Base-by-base conservation (phyloP, 495 filamentous ascomycete genomes). In the Podospora australis region DNA sequence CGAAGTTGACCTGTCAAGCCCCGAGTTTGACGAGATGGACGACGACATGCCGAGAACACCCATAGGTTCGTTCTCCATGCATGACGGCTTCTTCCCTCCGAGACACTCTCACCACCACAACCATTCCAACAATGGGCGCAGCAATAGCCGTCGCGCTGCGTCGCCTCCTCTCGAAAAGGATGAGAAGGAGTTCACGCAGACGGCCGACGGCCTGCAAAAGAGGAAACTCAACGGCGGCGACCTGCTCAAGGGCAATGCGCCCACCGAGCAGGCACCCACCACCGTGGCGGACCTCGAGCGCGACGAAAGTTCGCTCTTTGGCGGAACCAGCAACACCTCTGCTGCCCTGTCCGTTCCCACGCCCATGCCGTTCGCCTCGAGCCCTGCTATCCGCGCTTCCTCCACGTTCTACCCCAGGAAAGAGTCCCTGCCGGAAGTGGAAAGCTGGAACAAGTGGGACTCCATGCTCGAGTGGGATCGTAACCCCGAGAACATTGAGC, bases 141-240 rank as follows among this genome's bases (percentile, higher is more conserved):
- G 34, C 61, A 84, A 84, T 59, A 85, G 82, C 28, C 72, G 82
- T 47, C 81, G 85, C 46, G 83, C 82, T 6, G 79, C 79, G 41
- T 89, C 86, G 52, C 92, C 94, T 40, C 89, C 88, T 19, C 77
- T 97, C 23, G 92, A 98, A 70, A 86, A 87, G 53, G 92, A 97
- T 54, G 92, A 98, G 70, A 87, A 84, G 57, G 92, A 97, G 67
- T 98, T 98, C 60, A 96, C 88, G 3, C 88, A 91, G 68, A 96
- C 91, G 5, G 92, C 92, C 7, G 82, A 84, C 58, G 84, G 81
- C 35, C 78, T 96, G 65, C 88, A 88, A 56, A 86, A 85, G 70
- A 79, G 86, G 49, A 87, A 78, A 48, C 70, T 77, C 49, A 78
- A 66, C 54, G 73, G 70, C 35, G 73, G 70, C 35, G 76, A 75